phyloP scores from a whole-genome alignment of 2,329 filamentous ascomycete genomes.

The Cryoendolithus antarcticus region DNA sequence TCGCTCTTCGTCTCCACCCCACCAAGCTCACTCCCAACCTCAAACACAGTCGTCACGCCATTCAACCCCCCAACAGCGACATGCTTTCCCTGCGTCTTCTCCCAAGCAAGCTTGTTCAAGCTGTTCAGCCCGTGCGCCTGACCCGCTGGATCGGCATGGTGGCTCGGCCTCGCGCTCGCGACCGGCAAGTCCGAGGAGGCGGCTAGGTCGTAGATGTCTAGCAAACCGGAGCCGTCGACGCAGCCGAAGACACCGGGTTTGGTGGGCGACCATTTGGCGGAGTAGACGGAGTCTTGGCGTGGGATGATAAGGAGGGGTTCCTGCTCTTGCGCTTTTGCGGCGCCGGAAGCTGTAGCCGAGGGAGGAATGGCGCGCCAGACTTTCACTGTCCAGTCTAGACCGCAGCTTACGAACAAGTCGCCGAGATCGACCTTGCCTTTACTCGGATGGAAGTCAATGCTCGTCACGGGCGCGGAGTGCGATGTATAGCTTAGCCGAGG shows the following conservation, averaged over 20 bases:
- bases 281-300: conserved; percentile 93
- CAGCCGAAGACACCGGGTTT: conserved; percentile 90
- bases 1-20: conserved; percentile 74
- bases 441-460: conserved; percentile 86
- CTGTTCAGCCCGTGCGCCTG: conserved; percentile 47
- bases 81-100: conserved; percentile 73
- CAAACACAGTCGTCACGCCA: conserved; percentile 81
- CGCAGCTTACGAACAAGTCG: conserved; percentile 83
- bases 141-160: conserved; percentile 17
- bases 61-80: conserved; percentile 87
- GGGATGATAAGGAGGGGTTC: conserved; percentile 74
- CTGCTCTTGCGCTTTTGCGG: conserved; percentile 18
- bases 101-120: conserved; percentile 91
- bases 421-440: conserved; percentile 87
- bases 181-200: conserved; percentile 87
- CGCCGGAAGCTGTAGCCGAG: conserved; percentile 48
- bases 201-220: conserved; percentile 93
- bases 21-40: conserved; percentile 70
- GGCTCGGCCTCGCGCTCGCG: conserved; percentile 48
- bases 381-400: conserved; percentile 93
- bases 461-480: conserved; percentile 90
- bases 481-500: conserved; percentile 76
- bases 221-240: conserved; percentile 80
- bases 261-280: conserved; percentile 86
- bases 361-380: conserved; percentile 87